phyloP scores from a whole-genome alignment of 345 rosid genomes.

The Hirschfeldia incana region DNA sequence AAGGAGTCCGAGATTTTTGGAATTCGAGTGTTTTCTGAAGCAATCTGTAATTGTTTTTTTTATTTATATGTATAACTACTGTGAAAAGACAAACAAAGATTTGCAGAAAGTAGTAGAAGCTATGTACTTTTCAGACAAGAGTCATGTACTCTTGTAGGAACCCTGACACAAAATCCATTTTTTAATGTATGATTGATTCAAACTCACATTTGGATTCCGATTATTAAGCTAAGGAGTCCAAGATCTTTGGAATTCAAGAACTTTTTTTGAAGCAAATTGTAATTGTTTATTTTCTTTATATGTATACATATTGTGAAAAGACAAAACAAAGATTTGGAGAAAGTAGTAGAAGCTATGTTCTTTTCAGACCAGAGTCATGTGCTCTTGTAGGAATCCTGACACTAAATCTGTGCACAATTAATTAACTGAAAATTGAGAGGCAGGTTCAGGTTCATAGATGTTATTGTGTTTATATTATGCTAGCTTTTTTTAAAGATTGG shows the following conservation, averaged over 20 bases:
- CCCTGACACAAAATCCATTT: background rate
- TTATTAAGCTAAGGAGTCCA: background rate
- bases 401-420: background rate
- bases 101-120: background rate
- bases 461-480: background rate
- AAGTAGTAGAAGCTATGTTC: background rate
- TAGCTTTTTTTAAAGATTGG: conserved; percentile 8
- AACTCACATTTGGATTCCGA: background rate
- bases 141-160: background rate
- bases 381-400: background rate
- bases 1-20: background rate
- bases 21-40: background rate
- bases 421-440: background rate
- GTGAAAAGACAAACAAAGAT: background rate
- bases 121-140: background rate
- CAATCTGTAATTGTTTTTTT: background rate
- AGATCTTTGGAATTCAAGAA: background rate
- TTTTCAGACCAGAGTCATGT: background rate
- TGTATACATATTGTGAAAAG: background rate
- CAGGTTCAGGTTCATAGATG: background rate
- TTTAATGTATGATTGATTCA: background rate
- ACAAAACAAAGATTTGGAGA: background rate
- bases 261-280: background rate
- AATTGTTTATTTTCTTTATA: background rate
- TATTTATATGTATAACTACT: background rate